Base-by-base conservation (phyloP, 225 moss, liverwort and hornwort species). In the Physcomitrellopsis africana region DNA sequence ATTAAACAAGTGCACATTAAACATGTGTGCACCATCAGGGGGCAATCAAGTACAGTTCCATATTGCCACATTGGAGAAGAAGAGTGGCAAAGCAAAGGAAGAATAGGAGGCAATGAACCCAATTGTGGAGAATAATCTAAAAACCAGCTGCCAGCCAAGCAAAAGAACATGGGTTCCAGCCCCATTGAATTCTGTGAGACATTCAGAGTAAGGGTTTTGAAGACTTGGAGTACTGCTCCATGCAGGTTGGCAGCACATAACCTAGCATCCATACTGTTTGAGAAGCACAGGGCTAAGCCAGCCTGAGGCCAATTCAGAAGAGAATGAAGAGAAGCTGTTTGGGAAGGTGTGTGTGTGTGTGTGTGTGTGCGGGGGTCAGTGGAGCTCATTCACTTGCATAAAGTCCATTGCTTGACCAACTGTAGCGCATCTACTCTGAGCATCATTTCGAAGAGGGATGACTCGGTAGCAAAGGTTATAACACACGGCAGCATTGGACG, bases 1-100 rank as follows among this genome's bases (percentile, higher is more conserved):
- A 58, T 29, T 1, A 3, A 11, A 10, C n/a, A 54, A 66, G 45
- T 46, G 55, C 29, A 15, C 74, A 66, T n/a, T 54, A 57, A 58
- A 20, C 46, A 66, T 19, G 67, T 56, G 46, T 67, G 20, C 66
- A 57, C 65, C 65, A 57, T 44, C 22, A 44, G 11, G 24, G 64
- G 43, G 54, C 64, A 64, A 57, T 75, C 75, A 75, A 66, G 48
- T 47, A 24, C 11, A 27, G 23, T 51, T 51, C 14, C 51, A 12
- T 12, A 17, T 24, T 24, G n/a, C 42, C 45, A 48, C 32, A 20
- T 75, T 37, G 32, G 32, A 37, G 57, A 48, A 48, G 29, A 75
- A 20, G 58, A 12, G 24, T 26, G 13, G 26, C 13, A 2, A 55
- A n/a, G 11, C 64, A 59, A 11, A 7, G 3, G 11, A 48, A 32